phyloP scores from a whole-genome alignment of 805 yeast genomes.

The Metschnikowia borealis region DNA sequence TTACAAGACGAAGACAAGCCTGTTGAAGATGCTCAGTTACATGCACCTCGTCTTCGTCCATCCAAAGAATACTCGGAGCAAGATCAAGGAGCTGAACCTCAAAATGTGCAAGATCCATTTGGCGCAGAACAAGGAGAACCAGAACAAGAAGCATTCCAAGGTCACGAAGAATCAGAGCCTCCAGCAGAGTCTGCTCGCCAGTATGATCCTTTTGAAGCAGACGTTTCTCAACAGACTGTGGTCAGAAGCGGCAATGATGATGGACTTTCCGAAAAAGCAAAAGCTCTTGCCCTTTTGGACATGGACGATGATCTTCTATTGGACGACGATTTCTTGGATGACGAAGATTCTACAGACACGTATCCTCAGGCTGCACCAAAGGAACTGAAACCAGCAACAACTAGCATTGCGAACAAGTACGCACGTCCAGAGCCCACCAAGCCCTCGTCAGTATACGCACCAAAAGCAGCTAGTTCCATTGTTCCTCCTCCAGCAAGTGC shows the following conservation, averaged over 20 bases:
- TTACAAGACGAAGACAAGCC: background rate
- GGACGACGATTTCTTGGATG: conserved; percentile 38
- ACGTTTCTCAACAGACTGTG: conserved; percentile 3
- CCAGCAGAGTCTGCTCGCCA: background rate
- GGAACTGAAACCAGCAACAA: conserved; percentile 5
- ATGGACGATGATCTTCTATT: conserved; percentile 31
- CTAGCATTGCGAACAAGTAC: conserved; percentile 1
- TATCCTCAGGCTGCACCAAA: background rate
- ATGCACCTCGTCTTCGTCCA: background rate
- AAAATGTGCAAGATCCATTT: background rate
- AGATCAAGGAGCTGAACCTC: background rate
- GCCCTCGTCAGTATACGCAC: background rate
- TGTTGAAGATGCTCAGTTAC: background rate
- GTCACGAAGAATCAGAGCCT: background rate
- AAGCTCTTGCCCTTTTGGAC: conserved; percentile 18
- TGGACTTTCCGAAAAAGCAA: conserved; percentile 6
- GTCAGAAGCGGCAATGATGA: background rate
- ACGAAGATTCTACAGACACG: conserved; percentile 11
- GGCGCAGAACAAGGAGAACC: background rate
- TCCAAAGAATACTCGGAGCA: background rate
- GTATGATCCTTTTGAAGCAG: background rate
- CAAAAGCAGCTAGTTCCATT: conserved; percentile 1
- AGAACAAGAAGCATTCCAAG: background rate
- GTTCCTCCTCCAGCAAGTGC: conserved; percentile 9
- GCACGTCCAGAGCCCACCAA: background rate